Conservation (phyloP, 2,329 filamentous ascomycete genomes). For the Aspergillus sp. region DNA sequence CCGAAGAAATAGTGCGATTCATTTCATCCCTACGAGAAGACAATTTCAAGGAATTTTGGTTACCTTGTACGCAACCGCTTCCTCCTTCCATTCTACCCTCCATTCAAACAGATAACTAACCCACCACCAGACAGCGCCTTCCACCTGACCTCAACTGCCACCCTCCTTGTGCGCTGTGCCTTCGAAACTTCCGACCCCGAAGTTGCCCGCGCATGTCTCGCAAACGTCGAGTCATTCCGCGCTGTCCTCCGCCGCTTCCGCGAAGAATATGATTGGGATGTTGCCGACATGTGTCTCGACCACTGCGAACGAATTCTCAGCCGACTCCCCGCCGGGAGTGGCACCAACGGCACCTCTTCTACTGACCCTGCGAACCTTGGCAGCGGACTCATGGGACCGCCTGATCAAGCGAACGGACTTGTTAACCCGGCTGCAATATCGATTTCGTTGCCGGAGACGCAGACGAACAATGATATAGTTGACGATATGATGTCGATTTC, state of each 20-base stretch:
- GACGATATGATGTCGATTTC: conserved; percentile 50
- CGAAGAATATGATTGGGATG: conserved; percentile 55
- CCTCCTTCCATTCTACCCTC: not conserved
- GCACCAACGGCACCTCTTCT: conserved; percentile 16
- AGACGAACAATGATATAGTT: conserved; percentile 47
- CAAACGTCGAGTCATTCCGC: conserved; percentile 50
- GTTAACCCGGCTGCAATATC: conserved; percentile 42
- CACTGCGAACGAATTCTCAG: conserved; percentile 48
- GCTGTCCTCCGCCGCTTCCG: conserved; percentile 49
- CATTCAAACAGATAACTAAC: conserved; percentile 6
- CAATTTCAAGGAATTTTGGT: conserved; percentile 56
- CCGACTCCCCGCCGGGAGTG: conserved; percentile 35
- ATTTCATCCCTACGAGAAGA: conserved; percentile 47
- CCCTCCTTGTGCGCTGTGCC: conserved; percentile 52
- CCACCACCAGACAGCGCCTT: conserved; percentile 47
- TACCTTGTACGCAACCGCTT: conserved; percentile 39
- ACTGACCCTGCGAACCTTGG: not conserved
- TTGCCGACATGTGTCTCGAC: conserved; percentile 56
- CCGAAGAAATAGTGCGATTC: conserved; percentile 51
- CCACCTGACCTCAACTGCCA: conserved; percentile 55
- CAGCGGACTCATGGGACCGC: conserved; percentile 19
- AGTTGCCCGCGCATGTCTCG: conserved; percentile 47
- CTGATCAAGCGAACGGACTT: conserved; percentile 22
- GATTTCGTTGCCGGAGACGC: conserved; percentile 43
- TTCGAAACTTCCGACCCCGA: conserved; percentile 52